phyloP scores from a whole-genome alignment of 1,284 basidiomycete species.

The Amylostereum areolatum region DNA sequence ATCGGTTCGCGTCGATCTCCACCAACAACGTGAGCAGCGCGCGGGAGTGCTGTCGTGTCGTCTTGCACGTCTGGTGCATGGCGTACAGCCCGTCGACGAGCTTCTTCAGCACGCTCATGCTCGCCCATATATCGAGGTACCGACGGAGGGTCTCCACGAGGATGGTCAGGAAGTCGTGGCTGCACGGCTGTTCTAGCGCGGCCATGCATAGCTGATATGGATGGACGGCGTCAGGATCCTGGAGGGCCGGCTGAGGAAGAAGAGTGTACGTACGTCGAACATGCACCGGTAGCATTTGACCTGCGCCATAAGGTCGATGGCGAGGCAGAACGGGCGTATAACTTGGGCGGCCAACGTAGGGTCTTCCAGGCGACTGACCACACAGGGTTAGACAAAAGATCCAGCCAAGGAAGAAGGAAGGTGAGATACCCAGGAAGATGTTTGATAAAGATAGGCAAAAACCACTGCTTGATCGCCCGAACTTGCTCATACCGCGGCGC shows the following conservation, averaged over 20 bases:
- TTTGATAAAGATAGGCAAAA: conserved; percentile 58
- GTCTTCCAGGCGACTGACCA: conserved; percentile 10
- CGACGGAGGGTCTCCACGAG: conserved; percentile 63
- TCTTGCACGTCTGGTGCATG: conserved; percentile 58
- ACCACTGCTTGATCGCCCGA: conserved; percentile 60
- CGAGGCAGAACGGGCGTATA: conserved; percentile 49
- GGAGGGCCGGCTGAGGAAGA: background rate
- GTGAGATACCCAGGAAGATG: conserved; percentile 38
- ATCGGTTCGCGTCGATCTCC: conserved; percentile 54
- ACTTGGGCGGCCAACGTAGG: conserved; percentile 17
- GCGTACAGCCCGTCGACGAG: conserved; percentile 56
- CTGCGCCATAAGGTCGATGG: conserved; percentile 53
- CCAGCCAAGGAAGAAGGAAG: background rate
- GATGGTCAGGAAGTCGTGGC: conserved; percentile 47
- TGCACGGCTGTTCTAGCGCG: conserved; percentile 44
- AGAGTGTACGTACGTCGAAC: conserved; percentile 47
- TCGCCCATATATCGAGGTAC: conserved; percentile 67
- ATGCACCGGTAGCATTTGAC: conserved; percentile 60
- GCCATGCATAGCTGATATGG: conserved; percentile 49
- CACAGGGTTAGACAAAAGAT: background rate
- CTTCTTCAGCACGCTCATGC: conserved; percentile 55
- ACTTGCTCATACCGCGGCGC: conserved; percentile 69
- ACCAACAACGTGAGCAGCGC: conserved; percentile 53
- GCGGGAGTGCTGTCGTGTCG: conserved; percentile 56
- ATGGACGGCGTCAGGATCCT: no score